Evolutionary conservation across 2,329 filamentous ascomycete species (phyloP).

Genomic region (Diaporthe sp.): DNA sequence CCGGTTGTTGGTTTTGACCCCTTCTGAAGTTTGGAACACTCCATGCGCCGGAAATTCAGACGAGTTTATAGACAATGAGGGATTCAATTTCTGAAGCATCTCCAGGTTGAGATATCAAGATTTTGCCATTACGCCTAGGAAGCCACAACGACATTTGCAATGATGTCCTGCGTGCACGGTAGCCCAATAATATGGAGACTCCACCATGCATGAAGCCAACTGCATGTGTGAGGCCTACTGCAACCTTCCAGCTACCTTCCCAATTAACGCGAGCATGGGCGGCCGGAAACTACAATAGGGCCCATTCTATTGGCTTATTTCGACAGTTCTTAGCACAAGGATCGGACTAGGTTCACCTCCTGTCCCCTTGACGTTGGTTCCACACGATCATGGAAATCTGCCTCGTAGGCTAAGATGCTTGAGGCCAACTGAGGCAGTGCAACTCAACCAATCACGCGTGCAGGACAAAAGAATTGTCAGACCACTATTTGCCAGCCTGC

Average conservation of each 20-base stretch:
- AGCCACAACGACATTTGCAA: background rate
- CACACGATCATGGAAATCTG: background rate
- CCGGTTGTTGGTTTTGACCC: background rate
- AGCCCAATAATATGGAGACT: background rate
- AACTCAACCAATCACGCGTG: slow-evolving; percentile 2
- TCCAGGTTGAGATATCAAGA: background rate
- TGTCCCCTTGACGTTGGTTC: background rate
- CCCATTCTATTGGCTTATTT: background rate
- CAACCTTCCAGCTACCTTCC: too few relatives aligned
- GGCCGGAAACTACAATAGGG: too few relatives aligned
- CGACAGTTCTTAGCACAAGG: background rate
- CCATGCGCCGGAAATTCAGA: background rate
- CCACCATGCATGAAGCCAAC: slow-evolving; percentile 2
- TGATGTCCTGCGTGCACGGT: background rate
- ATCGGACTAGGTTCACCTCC: background rate
- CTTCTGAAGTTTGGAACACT: background rate
- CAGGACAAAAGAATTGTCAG: background rate
- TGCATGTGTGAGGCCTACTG: slow-evolving; percentile 13
- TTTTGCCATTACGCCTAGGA: background rate
- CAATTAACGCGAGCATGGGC: too few relatives aligned
- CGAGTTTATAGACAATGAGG: background rate
- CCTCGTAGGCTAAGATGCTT: slow-evolving; percentile 8
- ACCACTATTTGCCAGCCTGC: background rate
- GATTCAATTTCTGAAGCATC: background rate
- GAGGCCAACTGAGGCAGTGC: slow-evolving; percentile 20